A percentile compares a stretch with the other conserved stretches of the same genome.
phyloP scores from a whole-genome alignment of 805 yeast species.

The Blastobotrys robertii region DNA sequence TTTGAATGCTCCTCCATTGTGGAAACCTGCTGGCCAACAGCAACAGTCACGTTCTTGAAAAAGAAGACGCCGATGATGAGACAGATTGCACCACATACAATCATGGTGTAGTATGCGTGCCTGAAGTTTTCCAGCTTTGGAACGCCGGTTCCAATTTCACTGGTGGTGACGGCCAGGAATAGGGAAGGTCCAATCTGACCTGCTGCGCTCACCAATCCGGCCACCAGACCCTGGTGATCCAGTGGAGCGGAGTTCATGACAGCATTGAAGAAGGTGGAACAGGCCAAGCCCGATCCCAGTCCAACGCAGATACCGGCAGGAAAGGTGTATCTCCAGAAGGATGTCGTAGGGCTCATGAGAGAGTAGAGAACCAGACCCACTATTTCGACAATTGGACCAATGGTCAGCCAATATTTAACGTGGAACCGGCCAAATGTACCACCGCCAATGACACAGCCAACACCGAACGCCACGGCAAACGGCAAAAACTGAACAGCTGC shows the following conservation, averaged over 20 bases:
- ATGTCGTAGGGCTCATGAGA: conserved; percentile 14
- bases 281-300: conserved; percentile 25
- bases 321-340: conserved; percentile 27
- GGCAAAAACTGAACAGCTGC: conserved; percentile 33
- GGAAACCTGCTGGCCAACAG: no score
- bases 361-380: conserved; percentile 21
- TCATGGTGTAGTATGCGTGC: conserved; percentile 11
- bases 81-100: conserved; percentile 7
- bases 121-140: conserved; percentile 3
- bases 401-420: not conserved
- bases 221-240: conserved; percentile 32
- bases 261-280: conserved; percentile 28
- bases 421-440: conserved; percentile 15
- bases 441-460: conserved; percentile 24
- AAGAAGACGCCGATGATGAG: no score
- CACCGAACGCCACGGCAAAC: conserved; percentile 23
- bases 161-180: conserved; percentile 21
- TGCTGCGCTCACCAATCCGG: conserved; percentile 30
- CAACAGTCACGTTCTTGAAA: no score
- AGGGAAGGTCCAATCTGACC: conserved; percentile 29
- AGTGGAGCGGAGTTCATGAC: conserved; percentile 29
- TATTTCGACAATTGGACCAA: conserved; percentile 9
- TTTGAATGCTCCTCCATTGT: no score
- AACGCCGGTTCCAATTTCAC: conserved; percentile 10
- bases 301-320: conserved; percentile 22